Percentiles rank a stretch among this genome's conserved stretches.
Evolutionary conservation across 495 filamentous ascomycete species (phyloP).

Genomic region (Aspergillus campestris): DNA sequence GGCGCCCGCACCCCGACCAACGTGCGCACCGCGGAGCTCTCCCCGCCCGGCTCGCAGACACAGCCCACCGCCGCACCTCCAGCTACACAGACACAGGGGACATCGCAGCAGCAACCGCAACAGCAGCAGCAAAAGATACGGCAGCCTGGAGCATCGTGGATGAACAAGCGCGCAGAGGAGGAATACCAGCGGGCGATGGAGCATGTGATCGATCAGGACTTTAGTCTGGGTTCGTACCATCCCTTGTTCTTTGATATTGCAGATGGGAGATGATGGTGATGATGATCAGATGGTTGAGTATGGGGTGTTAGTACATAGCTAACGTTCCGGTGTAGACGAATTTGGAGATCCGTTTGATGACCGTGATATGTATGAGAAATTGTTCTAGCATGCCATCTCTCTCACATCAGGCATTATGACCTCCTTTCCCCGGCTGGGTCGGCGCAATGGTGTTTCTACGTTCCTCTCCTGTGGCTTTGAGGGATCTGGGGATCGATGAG

Average conservation of each 20-base stretch:
- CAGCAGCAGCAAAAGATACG: conserved; percentile 3
- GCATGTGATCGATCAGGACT: conserved; percentile 39
- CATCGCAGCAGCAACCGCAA: background rate
- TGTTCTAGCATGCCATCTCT: conserved; percentile 25
- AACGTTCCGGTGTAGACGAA: conserved; percentile 25
- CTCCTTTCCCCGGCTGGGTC: background rate
- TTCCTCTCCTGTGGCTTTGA: too few relatives aligned
- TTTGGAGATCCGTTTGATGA: conserved; percentile 56
- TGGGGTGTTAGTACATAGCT: background rate
- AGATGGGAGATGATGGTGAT: background rate
- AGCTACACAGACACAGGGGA: too few relatives aligned
- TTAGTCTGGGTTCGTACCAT: conserved; percentile 30
- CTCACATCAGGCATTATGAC: background rate
- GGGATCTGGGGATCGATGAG: too few relatives aligned
- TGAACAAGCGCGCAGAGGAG: conserved; percentile 50
- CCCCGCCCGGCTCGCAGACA: conserved; percentile 47
- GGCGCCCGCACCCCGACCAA: conserved; percentile 32
- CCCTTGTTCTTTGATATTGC: background rate
- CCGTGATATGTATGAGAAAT: conserved; percentile 49
- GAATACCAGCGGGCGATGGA: conserved; percentile 48
- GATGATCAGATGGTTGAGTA: background rate
- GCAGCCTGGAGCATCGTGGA: conserved; percentile 44
- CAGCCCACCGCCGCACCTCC: conserved; percentile 9
- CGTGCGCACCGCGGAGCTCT: conserved; percentile 35
- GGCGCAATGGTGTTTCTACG: too few relatives aligned